Evolutionary conservation across 2,329 filamentous ascomycete genomes (phyloP).

Genomic region (Sordariomycetes sp.): DNA sequence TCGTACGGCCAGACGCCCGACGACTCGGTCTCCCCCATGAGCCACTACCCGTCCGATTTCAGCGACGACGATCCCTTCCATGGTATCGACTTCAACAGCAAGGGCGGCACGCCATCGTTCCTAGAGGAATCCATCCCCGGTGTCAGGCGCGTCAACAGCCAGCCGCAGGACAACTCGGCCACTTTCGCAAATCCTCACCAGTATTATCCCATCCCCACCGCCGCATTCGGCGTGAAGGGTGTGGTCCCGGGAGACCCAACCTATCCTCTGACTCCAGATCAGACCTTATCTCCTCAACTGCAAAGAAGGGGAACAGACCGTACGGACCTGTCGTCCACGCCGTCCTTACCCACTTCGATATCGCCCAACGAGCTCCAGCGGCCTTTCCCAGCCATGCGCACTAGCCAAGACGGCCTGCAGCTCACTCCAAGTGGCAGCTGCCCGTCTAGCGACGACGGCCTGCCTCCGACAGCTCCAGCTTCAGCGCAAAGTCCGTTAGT

Average conservation of each 20-base stretch:
- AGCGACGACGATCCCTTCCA: slow-evolving; percentile 38
- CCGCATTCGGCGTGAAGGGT: neutral
- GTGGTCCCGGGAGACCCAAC: slow-evolving; percentile 5
- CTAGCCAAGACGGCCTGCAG: slow-evolving; percentile 16
- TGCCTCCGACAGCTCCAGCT: slow-evolving; percentile 25
- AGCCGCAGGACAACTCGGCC: neutral
- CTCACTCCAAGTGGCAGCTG: slow-evolving; percentile 39
- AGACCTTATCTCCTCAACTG: slow-evolving; percentile 33
- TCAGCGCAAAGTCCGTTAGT: slow-evolving; percentile 40
- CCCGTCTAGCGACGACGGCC: slow-evolving; percentile 38
- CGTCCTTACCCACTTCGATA: slow-evolving; percentile 21
- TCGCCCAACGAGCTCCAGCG: slow-evolving; percentile 31
- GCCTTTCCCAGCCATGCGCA: slow-evolving; percentile 21
- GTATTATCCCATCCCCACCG: neutral
- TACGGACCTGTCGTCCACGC: neutral
- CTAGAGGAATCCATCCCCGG: slow-evolving; percentile 20
- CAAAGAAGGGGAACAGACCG: neutral
- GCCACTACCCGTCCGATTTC: slow-evolving; percentile 37
- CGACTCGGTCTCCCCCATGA: slow-evolving; percentile 34
- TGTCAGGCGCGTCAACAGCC: neutral
- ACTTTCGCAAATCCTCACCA: neutral
- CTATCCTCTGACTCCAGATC: slow-evolving; percentile 40
- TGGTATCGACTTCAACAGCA: slow-evolving; percentile 34
- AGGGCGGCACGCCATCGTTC: slow-evolving; percentile 32
- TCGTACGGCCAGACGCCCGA: slow-evolving; percentile 31